Conservation (phyloP, 495 filamentous ascomycete genomes). For the Penicillium herquei region DNA sequence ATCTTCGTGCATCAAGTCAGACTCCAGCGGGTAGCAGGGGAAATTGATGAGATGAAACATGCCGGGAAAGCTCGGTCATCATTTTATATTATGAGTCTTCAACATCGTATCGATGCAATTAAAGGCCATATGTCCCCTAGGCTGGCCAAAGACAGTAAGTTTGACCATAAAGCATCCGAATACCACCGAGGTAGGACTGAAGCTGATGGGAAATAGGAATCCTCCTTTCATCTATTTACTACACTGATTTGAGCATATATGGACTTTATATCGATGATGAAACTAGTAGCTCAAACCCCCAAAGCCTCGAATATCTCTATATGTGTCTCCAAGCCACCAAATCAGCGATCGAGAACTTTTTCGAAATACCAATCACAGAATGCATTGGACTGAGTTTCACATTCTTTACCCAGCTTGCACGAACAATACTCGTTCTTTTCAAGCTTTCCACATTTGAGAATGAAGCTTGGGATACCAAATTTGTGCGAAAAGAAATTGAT, state of each 20-base stretch:
- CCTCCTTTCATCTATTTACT: neutral
- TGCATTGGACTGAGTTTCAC: neutral
- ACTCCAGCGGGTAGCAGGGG: neutral
- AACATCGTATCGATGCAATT: neutral
- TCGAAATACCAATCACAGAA: neutral
- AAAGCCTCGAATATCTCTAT: neutral
- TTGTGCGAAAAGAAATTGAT: neutral
- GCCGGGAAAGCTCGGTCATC: neutral
- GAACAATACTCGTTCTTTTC: neutral
- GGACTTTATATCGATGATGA: neutral
- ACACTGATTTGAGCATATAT: neutral
- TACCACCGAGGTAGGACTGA: no score
- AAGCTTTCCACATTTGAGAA: neutral
- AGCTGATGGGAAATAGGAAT: neutral
- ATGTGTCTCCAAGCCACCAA: neutral
- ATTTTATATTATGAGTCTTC: neutral
- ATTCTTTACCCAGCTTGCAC: neutral
- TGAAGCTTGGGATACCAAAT: neutral
- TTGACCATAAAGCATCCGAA: neutral
- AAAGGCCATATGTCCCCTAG: neutral
- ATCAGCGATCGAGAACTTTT: neutral
- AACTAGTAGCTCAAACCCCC: neutral
- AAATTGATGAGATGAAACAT: neutral
- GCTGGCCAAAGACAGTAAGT: conserved; percentile 1
- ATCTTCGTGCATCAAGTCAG: neutral